Percentiles rank a stretch among this genome's conserved stretches.
Evolutionary conservation across 2,329 filamentous ascomycete species (phyloP).

Genomic region (Ceratocystis variospora): DNA sequence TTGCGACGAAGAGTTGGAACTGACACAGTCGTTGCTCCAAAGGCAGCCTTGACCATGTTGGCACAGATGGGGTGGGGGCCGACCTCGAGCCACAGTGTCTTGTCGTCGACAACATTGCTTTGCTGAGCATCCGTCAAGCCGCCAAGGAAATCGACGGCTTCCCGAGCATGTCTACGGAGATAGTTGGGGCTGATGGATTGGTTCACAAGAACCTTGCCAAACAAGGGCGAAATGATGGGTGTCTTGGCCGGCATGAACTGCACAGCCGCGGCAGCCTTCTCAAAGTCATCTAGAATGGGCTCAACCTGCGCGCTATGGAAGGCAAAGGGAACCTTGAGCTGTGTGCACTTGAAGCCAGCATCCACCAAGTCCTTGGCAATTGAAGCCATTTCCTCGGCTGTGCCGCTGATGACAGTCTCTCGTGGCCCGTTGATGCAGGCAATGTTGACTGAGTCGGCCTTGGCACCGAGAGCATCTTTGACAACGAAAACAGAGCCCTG

Average conservation of each 20-base stretch:
- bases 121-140: slow-evolving; percentile 44
- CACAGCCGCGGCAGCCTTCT: slow-evolving; percentile 31
- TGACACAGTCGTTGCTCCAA: slow-evolving; percentile 38
- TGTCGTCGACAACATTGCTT: slow-evolving; percentile 42
- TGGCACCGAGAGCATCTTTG: slow-evolving; percentile 36
- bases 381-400: slow-evolving; percentile 30
- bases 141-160: slow-evolving; percentile 51
- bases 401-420: slow-evolving; percentile 56
- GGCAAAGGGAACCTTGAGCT: slow-evolving; percentile 38
- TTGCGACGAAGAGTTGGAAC: slow-evolving; percentile 49
- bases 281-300: slow-evolving; percentile 44
- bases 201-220: slow-evolving; percentile 39
- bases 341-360: slow-evolving; percentile 31
- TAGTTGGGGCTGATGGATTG: slow-evolving; percentile 42
- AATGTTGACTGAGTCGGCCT: slow-evolving; percentile 31
- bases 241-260: slow-evolving; percentile 31
- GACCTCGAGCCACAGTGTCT: slow-evolving; percentile 55
- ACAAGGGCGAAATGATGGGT: slow-evolving; percentile 54
- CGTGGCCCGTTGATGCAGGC: slow-evolving; percentile 65
- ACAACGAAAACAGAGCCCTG: slow-evolving; percentile 39
- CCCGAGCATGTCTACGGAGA: slow-evolving; percentile 45
- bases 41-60: slow-evolving; percentile 49
- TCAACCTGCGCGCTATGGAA: slow-evolving; percentile 43
- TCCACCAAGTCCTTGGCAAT: slow-evolving; percentile 30
- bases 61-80: slow-evolving; percentile 57